These are phyloP conservation scores for Aciculosporium take DNA, from an alignment of 2,329 filamentous ascomycete species.

Conservation along the genomic window DNA sequence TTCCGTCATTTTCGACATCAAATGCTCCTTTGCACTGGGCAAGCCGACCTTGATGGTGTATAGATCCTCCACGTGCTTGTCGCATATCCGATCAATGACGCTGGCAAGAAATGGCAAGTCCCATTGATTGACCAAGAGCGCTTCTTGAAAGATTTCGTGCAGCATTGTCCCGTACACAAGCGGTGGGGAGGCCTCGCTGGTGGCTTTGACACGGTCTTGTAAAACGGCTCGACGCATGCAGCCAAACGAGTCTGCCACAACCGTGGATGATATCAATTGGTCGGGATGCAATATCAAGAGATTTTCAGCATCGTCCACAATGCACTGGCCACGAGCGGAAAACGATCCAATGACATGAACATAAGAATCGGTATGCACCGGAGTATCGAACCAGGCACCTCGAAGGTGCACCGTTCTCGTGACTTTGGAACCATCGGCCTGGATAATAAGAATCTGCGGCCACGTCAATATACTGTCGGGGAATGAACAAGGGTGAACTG, in stretches of 20 bases:
- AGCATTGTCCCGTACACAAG: constrained; percentile 88
- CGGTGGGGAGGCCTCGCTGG: constrained; percentile 61
- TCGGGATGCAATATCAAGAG: constrained; percentile 90
- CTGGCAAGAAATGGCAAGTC: constrained; percentile 50
- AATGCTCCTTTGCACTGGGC: constrained; percentile 59
- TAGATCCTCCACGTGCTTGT: constrained; percentile 72
- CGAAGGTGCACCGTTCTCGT: constrained; percentile 61
- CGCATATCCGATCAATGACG: constrained; percentile 54
- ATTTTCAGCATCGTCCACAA: constrained; percentile 69
- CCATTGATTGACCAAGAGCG: constrained; percentile 73
- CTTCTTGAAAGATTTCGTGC: constrained; percentile 90
- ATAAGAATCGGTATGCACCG: constrained; percentile 58
- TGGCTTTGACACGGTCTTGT: constrained; percentile 88
- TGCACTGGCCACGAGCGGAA: constrained; percentile 52
- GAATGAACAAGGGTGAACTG: constrained; percentile 6
- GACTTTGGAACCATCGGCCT: constrained; percentile 56
- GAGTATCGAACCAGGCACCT: constrained; percentile 75
- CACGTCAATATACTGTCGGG: constrained; percentile 8
- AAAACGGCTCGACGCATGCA: constrained; percentile 84
- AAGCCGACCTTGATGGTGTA: constrained; percentile 73
- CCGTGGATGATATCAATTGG: constrained; percentile 86
- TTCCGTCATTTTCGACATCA: constrained; percentile 71
- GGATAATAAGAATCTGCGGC: constrained; percentile 60
- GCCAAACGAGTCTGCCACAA: constrained; percentile 89
- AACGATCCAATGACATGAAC: constrained; percentile 81